Base-by-base conservation (phyloP, 2,329 filamentous ascomycete species). In the Lachnellula cervina region DNA sequence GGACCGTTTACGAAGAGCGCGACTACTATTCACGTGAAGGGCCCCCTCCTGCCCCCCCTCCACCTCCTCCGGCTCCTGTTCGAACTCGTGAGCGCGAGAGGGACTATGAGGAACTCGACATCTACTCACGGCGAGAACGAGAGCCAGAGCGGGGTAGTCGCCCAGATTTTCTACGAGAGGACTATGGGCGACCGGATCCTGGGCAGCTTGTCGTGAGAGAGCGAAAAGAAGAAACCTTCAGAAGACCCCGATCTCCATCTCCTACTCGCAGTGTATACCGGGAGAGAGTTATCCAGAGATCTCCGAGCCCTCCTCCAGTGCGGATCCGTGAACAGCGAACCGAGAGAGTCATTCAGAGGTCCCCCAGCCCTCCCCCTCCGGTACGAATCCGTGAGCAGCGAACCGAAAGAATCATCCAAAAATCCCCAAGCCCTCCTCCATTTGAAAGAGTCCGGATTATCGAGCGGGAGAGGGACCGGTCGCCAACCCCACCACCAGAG, bases 171-270 rank as follows among this genome's bases (percentile, higher is more conserved):
- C 61, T 69, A 32, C 61, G 64, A 50, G 63, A 68, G 35, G 66
- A 69, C 48, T 68, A 63, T 51, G 58, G 57, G 37, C 57, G 64
- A 59, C 32, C 40, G 35, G 61, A 66, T 34, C 49, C 59, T 25
- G 67, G 66, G 34, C 62, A 62, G 7, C 21, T 70, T 54, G 68
- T 70, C 9, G 9, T 69, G 21, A 55, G 67, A 60, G 63, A 69
- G 37, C 64, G 66, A 25, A 63, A 70, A 9, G 60, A 58, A 5
- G 67, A 69, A 37, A 62, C 58, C 2, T 59, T 60, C 32, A 53
- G 54, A 40, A 53, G 66, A 64, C 59, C 62, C 35, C 58, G 68
- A 62, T 67, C 66, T 23, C 64, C 61, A 48, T 68, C 65, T 21
- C 66, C 66, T 16, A 57, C 64, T 19, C 59, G 62, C n/a, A 62